Base-by-base conservation (phyloP, 768 basidiomycete genomes). In the Lentinula sp. region DNA sequence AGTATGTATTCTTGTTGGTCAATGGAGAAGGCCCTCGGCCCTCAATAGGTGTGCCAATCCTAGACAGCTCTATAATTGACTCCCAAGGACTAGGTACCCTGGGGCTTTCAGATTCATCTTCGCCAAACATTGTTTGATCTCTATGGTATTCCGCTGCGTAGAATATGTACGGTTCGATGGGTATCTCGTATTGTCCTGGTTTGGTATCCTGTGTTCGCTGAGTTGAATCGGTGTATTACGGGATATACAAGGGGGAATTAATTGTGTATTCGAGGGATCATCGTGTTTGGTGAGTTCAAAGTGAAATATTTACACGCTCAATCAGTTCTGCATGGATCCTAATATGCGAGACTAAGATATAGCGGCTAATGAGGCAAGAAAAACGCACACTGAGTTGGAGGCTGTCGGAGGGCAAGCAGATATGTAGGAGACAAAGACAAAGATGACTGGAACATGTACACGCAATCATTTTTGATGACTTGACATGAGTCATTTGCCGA, bases 21-120 rank as follows among this genome's bases (percentile, higher is more conserved):
- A 66, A 64, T 70, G 66, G 18, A 68, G 51, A 65, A 56, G 71
- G 64, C n/a, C 7, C 8, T 46, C 1, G 45, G 9, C 45, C 10
- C n/a, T 46, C 8, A 5, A 28, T 8, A 9, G 45, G 45, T 9
- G 45, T 46, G 18, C 45, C n/a, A 46, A n/a, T 20, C 45, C 45
- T 46, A 78, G 74, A 15, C 33, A 51, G 18, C 18, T 88, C 81
- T 15, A 88, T 83, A 65, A 93, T 76, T 41, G 80, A 80, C 71
- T 93, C 90, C 92, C 92, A 94, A 23, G 91, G 92, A 62, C 86
- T 88, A 63, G 87, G 86, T 61, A 87, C 87, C 35, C 88, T 81
- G 42, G 89, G 86, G 70, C 85, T 90, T 75, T 92, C 90, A 16
- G 86, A 88, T 68, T 90, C 87, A 59, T 83, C 84, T 80, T 93